A percentile compares a stretch with the other conserved stretches of the same genome.
Conservation (phyloP, 169 alveolate genomes). For the Cyclospora cayetanensis region DNA sequence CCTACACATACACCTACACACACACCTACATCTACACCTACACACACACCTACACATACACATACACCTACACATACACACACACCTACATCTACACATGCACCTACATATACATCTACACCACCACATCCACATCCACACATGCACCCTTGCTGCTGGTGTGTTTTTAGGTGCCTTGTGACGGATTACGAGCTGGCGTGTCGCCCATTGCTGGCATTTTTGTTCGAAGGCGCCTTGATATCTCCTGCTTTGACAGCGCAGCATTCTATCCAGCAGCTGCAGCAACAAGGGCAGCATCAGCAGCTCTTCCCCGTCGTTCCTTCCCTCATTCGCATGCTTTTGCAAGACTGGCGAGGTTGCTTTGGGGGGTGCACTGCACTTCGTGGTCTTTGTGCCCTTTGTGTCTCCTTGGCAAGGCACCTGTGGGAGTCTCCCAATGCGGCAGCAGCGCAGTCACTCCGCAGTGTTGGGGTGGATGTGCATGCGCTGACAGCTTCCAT, state of each 20-base stretch:
- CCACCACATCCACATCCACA: no score
- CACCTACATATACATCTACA: no score
- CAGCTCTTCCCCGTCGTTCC: conserved; percentile 29
- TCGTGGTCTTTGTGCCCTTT: neutral
- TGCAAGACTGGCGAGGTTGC: conserved; percentile 33
- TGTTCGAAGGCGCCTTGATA: neutral
- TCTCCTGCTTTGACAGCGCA: no score
- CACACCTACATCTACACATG: no score
- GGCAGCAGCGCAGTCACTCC: neutral
- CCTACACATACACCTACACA: no score
- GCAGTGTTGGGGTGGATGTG: conserved; percentile 24
- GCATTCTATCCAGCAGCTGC: neutral
- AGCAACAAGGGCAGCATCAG: neutral
- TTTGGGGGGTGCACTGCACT: neutral
- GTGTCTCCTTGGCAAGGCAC: conserved; percentile 2
- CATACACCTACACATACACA: no score
- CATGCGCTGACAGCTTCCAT: neutral
- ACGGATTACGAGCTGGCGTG: conserved; percentile 16
- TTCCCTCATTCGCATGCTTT: neutral
- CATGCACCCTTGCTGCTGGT: neutral
- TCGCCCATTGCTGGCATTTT: conserved; percentile 8
- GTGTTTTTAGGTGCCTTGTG: conserved; percentile 14
- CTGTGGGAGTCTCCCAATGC: neutral
- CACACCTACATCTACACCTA: no score
- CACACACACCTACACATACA: no score